Conservation (phyloP, 179 eudicot genomes). For the Spinacia oleracea region DNA sequence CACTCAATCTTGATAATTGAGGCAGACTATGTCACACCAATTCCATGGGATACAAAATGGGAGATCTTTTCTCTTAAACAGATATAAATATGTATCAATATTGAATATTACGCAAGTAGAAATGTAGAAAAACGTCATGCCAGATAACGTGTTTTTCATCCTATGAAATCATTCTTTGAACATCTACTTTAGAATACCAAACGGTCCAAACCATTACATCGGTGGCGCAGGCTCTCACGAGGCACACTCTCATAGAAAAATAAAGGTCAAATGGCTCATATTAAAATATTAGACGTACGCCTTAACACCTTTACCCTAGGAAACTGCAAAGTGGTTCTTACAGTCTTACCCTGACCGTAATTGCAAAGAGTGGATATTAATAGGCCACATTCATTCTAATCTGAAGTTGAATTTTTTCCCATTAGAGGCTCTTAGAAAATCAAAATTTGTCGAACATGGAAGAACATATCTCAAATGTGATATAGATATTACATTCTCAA, state of each 20-base stretch:
- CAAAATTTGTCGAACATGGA: neutral
- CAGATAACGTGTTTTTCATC: neutral
- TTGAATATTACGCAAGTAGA: neutral
- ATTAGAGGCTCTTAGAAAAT: neutral
- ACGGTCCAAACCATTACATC: neutral
- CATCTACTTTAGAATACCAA: neutral
- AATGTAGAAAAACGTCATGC: neutral
- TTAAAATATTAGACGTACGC: neutral
- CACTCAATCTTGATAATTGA: too few relatives aligned
- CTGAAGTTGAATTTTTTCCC: neutral
- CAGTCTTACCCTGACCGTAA: neutral
- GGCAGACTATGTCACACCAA: too few relatives aligned
- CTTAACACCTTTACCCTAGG: neutral
- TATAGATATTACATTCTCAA: neutral
- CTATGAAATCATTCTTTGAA: neutral
- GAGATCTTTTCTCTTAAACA: too few relatives aligned
- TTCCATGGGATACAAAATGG: too few relatives aligned
- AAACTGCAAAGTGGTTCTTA: neutral
- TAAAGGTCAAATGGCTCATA: neutral
- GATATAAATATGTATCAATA: too few relatives aligned
- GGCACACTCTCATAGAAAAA: neutral
- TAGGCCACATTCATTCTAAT: neutral
- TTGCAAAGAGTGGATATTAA: neutral
- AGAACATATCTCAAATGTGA: neutral
- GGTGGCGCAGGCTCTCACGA: neutral